Conservation (phyloP, 208 protist species). For the Trypanosoma cruzi region DNA sequence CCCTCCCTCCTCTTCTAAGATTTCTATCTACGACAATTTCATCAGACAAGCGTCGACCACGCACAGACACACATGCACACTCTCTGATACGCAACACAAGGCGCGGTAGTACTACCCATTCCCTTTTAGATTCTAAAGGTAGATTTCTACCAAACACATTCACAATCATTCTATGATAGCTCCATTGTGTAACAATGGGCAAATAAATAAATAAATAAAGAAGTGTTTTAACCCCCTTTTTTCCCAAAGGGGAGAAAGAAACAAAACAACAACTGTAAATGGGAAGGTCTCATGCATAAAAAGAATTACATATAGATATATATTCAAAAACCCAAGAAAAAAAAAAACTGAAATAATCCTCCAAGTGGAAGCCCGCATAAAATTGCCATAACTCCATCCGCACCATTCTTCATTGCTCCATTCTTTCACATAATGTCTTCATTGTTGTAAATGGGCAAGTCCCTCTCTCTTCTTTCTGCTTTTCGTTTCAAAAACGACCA, state of each 20-base stretch:
- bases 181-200: not conserved
- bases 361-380: not conserved
- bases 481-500: conserved; percentile 73
- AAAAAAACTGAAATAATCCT: not conserved
- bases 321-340: not conserved
- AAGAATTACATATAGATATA: not conserved
- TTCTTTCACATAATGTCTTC: not conserved
- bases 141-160: not conserved
- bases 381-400: not conserved
- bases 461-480: not conserved
- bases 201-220: no score
- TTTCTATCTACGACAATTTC: no score
- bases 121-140: not conserved
- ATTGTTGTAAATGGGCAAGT: not conserved
- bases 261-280: no score
- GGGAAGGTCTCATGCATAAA: no score
- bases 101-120: not conserved
- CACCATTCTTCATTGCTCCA: not conserved
- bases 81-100: not conserved
- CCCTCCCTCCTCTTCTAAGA: not conserved
- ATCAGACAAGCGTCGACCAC: no score
- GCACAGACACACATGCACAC: not conserved
- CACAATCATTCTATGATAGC: not conserved
- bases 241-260: no score
- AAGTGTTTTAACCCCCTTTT: no score